These are phyloP conservation scores for Parachaetomium inaequale DNA, from an alignment of 495 filamentous ascomycete genomes.

Conservation along the genomic window DNA sequence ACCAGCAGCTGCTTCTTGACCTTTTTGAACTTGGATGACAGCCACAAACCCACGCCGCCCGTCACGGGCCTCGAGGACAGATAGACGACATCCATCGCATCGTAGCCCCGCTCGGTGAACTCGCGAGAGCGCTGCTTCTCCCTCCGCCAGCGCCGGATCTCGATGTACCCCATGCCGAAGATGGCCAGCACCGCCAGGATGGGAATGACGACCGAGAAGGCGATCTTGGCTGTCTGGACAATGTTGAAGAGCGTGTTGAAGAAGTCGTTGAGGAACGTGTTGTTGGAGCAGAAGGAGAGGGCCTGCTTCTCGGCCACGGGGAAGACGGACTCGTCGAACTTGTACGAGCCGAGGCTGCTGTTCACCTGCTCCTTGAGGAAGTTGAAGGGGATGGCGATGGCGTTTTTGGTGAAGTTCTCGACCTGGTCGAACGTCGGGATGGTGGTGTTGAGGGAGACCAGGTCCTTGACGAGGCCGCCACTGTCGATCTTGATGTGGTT, in stretches of 20 bases:
- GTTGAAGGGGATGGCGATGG: slow-evolving; percentile 75
- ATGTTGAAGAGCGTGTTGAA: slow-evolving; percentile 67
- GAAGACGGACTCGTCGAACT: slow-evolving; percentile 71
- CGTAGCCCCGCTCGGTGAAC: slow-evolving; percentile 59
- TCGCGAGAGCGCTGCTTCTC: slow-evolving; percentile 66
- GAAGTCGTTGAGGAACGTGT: slow-evolving; percentile 80
- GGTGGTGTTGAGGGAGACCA: slow-evolving; percentile 66
- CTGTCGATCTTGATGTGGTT: slow-evolving; percentile 65
- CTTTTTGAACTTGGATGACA: slow-evolving; percentile 60
- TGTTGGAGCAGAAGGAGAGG: slow-evolving; percentile 82
- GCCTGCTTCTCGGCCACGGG: slow-evolving; percentile 76
- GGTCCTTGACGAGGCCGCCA: slow-evolving; percentile 55
- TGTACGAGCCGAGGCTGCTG: slow-evolving; percentile 60
- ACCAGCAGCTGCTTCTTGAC: slow-evolving; percentile 65
- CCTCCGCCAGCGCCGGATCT: slow-evolving; percentile 72
- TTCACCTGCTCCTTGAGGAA: slow-evolving; percentile 68
- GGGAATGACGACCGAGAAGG: slow-evolving; percentile 68
- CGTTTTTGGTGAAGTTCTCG: slow-evolving; percentile 67
- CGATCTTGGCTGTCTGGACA: slow-evolving; percentile 58
- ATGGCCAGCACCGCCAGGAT: slow-evolving; percentile 62
- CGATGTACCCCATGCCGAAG: slow-evolving; percentile 71
- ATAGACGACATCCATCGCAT: slow-evolving; percentile 86
- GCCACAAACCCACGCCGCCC: slow-evolving; percentile 63
- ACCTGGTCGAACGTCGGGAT: slow-evolving; percentile 82
- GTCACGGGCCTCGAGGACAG: slow-evolving; percentile 78